Conservation (phyloP, 148 eudicot genomes). For the Beta vulgaris region DNA sequence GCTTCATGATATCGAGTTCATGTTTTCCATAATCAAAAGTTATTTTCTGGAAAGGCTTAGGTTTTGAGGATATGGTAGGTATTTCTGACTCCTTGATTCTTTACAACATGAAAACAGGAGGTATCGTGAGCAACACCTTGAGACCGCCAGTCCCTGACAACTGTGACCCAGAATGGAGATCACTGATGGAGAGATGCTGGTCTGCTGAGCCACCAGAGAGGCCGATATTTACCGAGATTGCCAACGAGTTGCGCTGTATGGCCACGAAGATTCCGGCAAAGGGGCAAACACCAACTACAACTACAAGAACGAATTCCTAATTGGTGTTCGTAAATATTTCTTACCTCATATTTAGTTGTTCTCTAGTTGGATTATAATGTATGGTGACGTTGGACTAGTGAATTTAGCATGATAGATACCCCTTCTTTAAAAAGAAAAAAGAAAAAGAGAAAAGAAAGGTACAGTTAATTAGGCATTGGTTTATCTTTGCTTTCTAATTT, state of each 20-base stretch:
- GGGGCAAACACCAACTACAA: constrained; percentile 42
- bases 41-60: neutral
- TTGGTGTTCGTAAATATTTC: neutral
- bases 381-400: neutral
- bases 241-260: constrained; percentile 62
- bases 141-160: constrained; percentile 74
- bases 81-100: neutral
- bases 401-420: neutral
- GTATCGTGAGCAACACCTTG: constrained; percentile 89
- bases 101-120: constrained; percentile 45
- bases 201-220: constrained; percentile 79
- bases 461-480: neutral
- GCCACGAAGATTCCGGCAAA: constrained; percentile 65
- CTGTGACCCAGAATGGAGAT: constrained; percentile 82
- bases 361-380: constrained; percentile 5
- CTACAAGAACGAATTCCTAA: constrained; percentile 23
- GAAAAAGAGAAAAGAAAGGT: neutral
- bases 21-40: neutral
- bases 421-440: neutral
- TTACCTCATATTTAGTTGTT: neutral
- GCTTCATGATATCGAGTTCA: neutral
- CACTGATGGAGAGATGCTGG: constrained; percentile 94
- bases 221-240: constrained; percentile 77
- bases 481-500: neutral
- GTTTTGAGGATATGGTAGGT: neutral